A percentile compares a stretch with the other conserved stretches of the same genome.
These are phyloP conservation scores for Cytospora chrysosperma DNA, from an alignment of 2,329 filamentous ascomycete species.

Conservation along the genomic window DNA sequence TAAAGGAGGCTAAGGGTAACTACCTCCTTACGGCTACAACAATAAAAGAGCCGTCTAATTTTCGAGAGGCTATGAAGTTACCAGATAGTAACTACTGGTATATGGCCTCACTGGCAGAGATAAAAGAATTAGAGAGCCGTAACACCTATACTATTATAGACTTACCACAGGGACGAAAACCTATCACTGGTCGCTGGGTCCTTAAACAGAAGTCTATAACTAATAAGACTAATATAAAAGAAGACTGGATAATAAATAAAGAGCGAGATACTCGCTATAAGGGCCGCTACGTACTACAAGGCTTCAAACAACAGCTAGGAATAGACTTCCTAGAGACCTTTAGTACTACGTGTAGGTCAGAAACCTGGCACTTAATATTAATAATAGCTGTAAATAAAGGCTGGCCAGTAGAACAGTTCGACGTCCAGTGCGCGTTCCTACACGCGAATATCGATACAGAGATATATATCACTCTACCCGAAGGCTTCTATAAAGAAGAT, in stretches of 20 bases:
- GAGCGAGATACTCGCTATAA: conserved; percentile 15
- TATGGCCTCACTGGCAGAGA: not conserved
- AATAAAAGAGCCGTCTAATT: too few relatives aligned
- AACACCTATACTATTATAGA: too few relatives aligned
- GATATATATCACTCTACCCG: conserved; percentile 18
- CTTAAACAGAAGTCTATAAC: not conserved
- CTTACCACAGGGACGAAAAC: not conserved
- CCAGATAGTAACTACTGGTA: too few relatives aligned
- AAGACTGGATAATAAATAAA: conserved; percentile 12
- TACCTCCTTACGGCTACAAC: too few relatives aligned
- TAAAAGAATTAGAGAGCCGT: not conserved
- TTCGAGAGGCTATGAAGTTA: too few relatives aligned
- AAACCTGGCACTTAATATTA: conserved; percentile 14
- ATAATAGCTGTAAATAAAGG: conserved; percentile 16
- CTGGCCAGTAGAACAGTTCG: conserved; percentile 13
- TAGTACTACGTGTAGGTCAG: conserved; percentile 11
- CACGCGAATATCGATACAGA: conserved; percentile 19
- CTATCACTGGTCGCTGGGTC: not conserved
- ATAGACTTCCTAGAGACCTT: conserved; percentile 21
- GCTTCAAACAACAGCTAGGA: conserved; percentile 9
- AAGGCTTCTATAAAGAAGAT: conserved; percentile 10
- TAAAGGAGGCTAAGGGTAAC: too few relatives aligned
- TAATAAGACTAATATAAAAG: not conserved
- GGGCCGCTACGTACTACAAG: not conserved
- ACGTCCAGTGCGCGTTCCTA: conserved; percentile 20